phyloP scores from a whole-genome alignment of 2,329 filamentous ascomycete species.

The Hymenoscyphus repandus region DNA sequence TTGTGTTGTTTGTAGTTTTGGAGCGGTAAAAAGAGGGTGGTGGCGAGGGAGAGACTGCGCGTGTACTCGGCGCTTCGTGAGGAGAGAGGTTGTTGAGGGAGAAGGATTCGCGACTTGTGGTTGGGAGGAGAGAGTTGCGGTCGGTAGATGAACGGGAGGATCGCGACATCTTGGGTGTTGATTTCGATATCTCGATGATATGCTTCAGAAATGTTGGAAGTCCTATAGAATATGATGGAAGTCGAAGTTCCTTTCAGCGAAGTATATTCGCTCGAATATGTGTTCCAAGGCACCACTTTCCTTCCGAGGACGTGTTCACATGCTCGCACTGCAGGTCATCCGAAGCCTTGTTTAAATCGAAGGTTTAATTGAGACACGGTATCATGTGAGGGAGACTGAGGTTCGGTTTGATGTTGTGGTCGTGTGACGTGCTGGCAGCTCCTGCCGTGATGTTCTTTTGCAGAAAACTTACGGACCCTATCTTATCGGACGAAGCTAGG shows the following conservation, averaged over 20 bases:
- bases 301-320: slow-evolving; percentile 14
- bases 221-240: neutral
- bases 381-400: slow-evolving; percentile 5
- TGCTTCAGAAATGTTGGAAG: neutral
- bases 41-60: slow-evolving; percentile 18
- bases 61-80: slow-evolving; percentile 4
- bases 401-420: neutral
- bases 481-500: too few species aligned
- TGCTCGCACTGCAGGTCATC: slow-evolving; percentile 10
- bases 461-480: neutral
- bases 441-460: neutral
- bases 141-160: slow-evolving; percentile 20
- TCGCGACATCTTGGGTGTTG: slow-evolving; percentile 16
- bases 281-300: too few species aligned
- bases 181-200: neutral
- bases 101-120: slow-evolving; percentile 7
- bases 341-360: neutral
- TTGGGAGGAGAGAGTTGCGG: slow-evolving; percentile 19
- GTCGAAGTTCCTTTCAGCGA: slow-evolving; percentile 1
- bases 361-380: slow-evolving; percentile 4
- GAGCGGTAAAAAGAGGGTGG: slow-evolving; percentile 26
- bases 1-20: slow-evolving; percentile 3
- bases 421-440: neutral
- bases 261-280: slow-evolving; percentile 6
- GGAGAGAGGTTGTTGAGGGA: slow-evolving; percentile 24